phyloP scores from a whole-genome alignment of 75 land plant species.

The Cryptomeria japonica region DNA sequence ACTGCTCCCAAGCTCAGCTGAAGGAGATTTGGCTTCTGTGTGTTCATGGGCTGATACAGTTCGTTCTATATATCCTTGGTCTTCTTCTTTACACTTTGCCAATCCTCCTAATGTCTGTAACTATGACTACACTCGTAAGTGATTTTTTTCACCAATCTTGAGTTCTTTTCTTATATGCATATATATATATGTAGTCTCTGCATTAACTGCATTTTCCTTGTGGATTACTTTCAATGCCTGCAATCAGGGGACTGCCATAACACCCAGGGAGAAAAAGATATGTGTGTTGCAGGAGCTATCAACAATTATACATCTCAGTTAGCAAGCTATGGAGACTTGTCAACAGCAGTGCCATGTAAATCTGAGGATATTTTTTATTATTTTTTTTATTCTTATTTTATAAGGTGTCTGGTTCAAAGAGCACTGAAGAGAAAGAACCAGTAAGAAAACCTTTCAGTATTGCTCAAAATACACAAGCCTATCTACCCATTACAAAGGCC shows the following conservation, averaged over 20 bases:
- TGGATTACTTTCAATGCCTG: neutral
- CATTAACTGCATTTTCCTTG: too few species aligned
- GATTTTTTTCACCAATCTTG: neutral
- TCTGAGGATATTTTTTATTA: too few species aligned
- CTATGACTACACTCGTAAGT: slow-evolving; percentile 40
- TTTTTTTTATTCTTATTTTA: too few species aligned
- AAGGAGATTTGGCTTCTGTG: slow-evolving; percentile 39
- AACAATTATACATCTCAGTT: slow-evolving; percentile 54
- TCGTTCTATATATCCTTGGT: slow-evolving; percentile 28
- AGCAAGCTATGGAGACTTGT: slow-evolving; percentile 13
- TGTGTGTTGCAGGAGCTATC: slow-evolving; percentile 37
- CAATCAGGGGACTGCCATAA: slow-evolving; percentile 57
- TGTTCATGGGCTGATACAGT: slow-evolving; percentile 67
- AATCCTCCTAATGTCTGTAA: slow-evolving; percentile 45
- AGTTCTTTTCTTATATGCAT: neutral
- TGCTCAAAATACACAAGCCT: too few species aligned
- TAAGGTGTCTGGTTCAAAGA: too few species aligned
- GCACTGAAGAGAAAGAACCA: too few species aligned
- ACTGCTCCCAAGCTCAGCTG: slow-evolving; percentile 40
- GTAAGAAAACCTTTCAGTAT: too few species aligned
- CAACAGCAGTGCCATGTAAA: slow-evolving; percentile 10
- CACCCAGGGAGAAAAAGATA: slow-evolving; percentile 21
- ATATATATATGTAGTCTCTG: neutral
- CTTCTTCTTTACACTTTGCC: slow-evolving; percentile 42
- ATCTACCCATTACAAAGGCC: too few species aligned